Percentiles rank a stretch among this genome's conserved stretches.
phyloP scores from a whole-genome alignment of 2,329 filamentous ascomycete species.

The Penicillium sclerotigenum region DNA sequence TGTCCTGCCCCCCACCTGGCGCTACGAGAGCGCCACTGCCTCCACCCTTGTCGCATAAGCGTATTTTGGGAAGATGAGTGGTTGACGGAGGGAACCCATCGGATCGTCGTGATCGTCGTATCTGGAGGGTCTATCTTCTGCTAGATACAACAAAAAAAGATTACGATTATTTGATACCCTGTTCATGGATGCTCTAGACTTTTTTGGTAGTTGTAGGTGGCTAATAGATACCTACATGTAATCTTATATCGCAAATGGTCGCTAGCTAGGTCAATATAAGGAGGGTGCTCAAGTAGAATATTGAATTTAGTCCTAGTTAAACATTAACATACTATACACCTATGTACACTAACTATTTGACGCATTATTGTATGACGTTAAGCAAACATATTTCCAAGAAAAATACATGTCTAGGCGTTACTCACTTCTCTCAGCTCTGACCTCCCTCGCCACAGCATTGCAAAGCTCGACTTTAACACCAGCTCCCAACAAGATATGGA shows the following conservation, averaged over 20 bases:
- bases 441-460: slow-evolving; percentile 59
- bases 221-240: background rate
- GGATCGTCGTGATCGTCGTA: slow-evolving; percentile 12
- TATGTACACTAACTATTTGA: too few relatives aligned
- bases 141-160: slow-evolving; percentile 13
- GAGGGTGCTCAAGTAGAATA: too few relatives aligned
- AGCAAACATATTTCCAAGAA: background rate
- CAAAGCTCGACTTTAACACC: slow-evolving; percentile 83
- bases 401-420: background rate
- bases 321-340: background rate
- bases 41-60: slow-evolving; percentile 87
- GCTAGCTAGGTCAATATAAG: background rate
- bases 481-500: slow-evolving; percentile 82
- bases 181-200: slow-evolving; percentile 6
- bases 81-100: slow-evolving; percentile 15
- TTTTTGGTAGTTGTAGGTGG: background rate
- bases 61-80: slow-evolving; percentile 21
- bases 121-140: slow-evolving; percentile 9
- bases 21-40: slow-evolving; percentile 97
- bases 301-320: background rate
- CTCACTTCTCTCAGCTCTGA: slow-evolving; percentile 30
- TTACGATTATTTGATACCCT: slow-evolving; percentile 15
- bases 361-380: too few relatives aligned
- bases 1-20: slow-evolving; percentile 86
- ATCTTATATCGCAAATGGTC: background rate